Conservation (phyloP, 768 basidiomycete genomes). For the Pisolithus tinctorius region DNA sequence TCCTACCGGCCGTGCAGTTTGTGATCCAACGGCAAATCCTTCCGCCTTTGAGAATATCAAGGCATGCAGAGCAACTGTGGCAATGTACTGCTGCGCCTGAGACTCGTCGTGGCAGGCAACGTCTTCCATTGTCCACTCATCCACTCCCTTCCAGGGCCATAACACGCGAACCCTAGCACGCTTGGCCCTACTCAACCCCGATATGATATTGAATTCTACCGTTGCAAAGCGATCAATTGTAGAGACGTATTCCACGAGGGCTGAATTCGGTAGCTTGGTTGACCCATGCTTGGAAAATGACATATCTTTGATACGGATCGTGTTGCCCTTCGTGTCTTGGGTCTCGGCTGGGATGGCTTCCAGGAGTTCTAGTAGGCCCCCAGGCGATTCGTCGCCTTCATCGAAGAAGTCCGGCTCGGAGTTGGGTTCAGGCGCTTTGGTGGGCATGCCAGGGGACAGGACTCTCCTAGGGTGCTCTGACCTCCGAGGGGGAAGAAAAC, state of each 20-base stretch:
- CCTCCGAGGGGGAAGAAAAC: constrained; percentile 3
- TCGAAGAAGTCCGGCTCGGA: constrained; percentile 43
- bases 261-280: constrained; percentile 69
- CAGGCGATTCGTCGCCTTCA: constrained; percentile 41
- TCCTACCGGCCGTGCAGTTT: constrained; percentile 35
- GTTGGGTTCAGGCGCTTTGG: not conserved
- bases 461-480: not conserved
- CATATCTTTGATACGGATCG: constrained; percentile 62
- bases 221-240: constrained; percentile 73
- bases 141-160: constrained; percentile 57
- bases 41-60: constrained; percentile 58
- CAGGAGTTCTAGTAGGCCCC: constrained; percentile 68
- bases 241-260: constrained; percentile 61
- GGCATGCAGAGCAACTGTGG: constrained; percentile 78
- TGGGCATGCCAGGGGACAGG: not conserved
- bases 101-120: constrained; percentile 69
- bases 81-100: constrained; percentile 88
- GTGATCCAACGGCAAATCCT: constrained; percentile 55
- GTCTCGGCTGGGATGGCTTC: constrained; percentile 57
- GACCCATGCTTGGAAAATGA: constrained; percentile 77
- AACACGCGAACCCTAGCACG: constrained; percentile 66
- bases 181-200: constrained; percentile 66
- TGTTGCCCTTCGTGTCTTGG: constrained; percentile 47
- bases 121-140: constrained; percentile 78
- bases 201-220: constrained; percentile 58